A percentile compares a stretch with the other conserved stretches of the same genome.
phyloP scores from a whole-genome alignment of 192 early-diverging fungal species.

The Haplosporangium gracile region DNA sequence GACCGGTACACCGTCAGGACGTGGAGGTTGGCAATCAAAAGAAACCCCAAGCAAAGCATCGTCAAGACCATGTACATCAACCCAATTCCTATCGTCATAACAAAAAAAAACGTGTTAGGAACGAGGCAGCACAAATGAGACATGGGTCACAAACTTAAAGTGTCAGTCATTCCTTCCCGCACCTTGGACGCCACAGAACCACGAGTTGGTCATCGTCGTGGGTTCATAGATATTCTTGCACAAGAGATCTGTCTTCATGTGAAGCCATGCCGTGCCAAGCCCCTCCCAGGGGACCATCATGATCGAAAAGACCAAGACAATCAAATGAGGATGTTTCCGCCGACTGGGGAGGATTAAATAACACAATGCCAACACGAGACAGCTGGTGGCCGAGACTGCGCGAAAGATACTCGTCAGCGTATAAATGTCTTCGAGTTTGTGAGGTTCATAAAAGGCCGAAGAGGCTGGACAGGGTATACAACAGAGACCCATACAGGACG shows the following conservation, averaged over 20 bases:
- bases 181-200: constrained; percentile 55
- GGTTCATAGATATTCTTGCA: constrained; percentile 34
- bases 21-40: constrained; percentile 43
- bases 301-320: constrained; percentile 19
- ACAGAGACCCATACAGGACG: constrained; percentile 20
- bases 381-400: constrained; percentile 22
- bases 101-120: neutral
- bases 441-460: constrained; percentile 27
- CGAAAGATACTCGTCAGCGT: constrained; percentile 27
- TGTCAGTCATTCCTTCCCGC: neutral
- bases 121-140: neutral
- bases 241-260: constrained; percentile 22
- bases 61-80: constrained; percentile 26
- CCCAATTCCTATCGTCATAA: constrained; percentile 13
- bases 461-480: constrained; percentile 43
- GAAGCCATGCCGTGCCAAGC: constrained; percentile 23
- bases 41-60: constrained; percentile 22
- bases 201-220: constrained; percentile 34
- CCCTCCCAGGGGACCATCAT: constrained; percentile 27
- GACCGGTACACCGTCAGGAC: constrained; percentile 24
- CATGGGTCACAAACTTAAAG: neutral
- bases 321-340: constrained; percentile 34
- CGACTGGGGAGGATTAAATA: constrained; percentile 26
- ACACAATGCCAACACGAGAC: neutral
- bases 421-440: constrained; percentile 21